phyloP scores from a whole-genome alignment of 1,284 basidiomycete genomes.

The Veloboletus limbatus region DNA sequence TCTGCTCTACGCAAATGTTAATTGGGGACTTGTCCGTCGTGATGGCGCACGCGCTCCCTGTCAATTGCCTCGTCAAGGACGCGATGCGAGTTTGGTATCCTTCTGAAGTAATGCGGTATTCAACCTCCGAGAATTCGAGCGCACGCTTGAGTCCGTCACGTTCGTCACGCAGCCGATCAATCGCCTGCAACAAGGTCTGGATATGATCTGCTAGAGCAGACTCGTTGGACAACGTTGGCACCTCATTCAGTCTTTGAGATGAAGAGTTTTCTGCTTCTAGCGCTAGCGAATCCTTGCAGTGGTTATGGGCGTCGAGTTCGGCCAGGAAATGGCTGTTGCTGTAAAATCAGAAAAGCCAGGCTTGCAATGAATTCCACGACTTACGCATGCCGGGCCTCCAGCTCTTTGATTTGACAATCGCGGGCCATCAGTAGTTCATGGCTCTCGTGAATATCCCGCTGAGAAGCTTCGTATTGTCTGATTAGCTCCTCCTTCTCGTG shows the following conservation, averaged over 20 bases:
- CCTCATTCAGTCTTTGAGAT: slow-evolving; percentile 1
- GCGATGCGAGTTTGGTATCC: slow-evolving; percentile 45
- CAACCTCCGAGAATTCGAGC: slow-evolving; percentile 69
- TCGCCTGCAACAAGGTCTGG: slow-evolving; percentile 55
- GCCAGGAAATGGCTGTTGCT: slow-evolving; percentile 20
- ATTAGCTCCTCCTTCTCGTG: slow-evolving; percentile 29
- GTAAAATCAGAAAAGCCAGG: neutral
- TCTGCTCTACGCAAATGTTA: slow-evolving; percentile 1
- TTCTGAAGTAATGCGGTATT: slow-evolving; percentile 64
- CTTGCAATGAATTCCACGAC: slow-evolving; percentile 6
- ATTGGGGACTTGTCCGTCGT: neutral
- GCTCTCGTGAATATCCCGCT: slow-evolving; percentile 13
- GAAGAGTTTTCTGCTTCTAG: slow-evolving; percentile 2
- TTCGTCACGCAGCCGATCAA: slow-evolving; percentile 67
- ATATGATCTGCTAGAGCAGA: slow-evolving; percentile 41
- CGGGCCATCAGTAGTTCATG: slow-evolving; percentile 14
- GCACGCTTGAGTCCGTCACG: slow-evolving; percentile 66
- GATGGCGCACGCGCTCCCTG: slow-evolving; percentile 1
- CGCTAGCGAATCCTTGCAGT: neutral
- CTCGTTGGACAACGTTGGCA: slow-evolving; percentile 27
- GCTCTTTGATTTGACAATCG: slow-evolving; percentile 22
- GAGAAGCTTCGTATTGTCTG: slow-evolving; percentile 13
- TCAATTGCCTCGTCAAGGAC: slow-evolving; percentile 29
- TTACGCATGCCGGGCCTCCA: slow-evolving; percentile 24
- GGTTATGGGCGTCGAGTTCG: slow-evolving; percentile 16